Evolutionary conservation across 306 rosid genomes (phyloP).

Genomic region (Betula pendula): DNA sequence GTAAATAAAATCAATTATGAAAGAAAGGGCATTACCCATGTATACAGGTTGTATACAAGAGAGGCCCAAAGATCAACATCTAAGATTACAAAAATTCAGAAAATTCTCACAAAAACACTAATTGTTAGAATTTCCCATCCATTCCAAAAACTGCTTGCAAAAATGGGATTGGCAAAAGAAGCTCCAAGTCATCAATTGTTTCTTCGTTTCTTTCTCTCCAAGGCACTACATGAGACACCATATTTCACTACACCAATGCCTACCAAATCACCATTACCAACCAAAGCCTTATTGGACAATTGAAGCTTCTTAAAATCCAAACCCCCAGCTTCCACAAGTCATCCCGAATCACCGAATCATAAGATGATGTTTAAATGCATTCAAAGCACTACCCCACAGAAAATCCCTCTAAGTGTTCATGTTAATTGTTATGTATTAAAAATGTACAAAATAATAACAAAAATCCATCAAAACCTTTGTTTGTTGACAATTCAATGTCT

Average conservation of each 20-base stretch:
- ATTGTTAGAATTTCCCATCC: not conserved
- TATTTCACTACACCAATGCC: not conserved
- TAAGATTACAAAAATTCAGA: not conserved
- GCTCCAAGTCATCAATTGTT: not conserved
- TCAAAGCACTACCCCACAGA: no score
- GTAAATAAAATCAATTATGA: not conserved
- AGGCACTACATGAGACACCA: not conserved
- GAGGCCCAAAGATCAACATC: not conserved
- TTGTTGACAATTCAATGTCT: constrained; percentile 1
- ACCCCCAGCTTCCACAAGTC: no score
- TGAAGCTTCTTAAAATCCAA: no score
- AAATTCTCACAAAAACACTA: not conserved
- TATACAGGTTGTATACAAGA: not conserved
- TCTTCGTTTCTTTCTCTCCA: not conserved
- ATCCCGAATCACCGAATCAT: no score
- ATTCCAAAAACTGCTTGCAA: not conserved
- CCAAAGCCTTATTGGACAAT: no score
- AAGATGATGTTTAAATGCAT: no score
- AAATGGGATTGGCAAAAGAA: not conserved
- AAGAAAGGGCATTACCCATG: not conserved
- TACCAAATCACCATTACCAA: not conserved
- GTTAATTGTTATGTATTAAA: no score
- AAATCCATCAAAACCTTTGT: not conserved
- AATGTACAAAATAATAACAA: not conserved
- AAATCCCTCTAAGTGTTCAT: no score